Percentiles rank a stretch among this genome's conserved stretches.
phyloP scores from a whole-genome alignment of 164 flowering plant species.

The Chloranthus sessilifolius region DNA sequence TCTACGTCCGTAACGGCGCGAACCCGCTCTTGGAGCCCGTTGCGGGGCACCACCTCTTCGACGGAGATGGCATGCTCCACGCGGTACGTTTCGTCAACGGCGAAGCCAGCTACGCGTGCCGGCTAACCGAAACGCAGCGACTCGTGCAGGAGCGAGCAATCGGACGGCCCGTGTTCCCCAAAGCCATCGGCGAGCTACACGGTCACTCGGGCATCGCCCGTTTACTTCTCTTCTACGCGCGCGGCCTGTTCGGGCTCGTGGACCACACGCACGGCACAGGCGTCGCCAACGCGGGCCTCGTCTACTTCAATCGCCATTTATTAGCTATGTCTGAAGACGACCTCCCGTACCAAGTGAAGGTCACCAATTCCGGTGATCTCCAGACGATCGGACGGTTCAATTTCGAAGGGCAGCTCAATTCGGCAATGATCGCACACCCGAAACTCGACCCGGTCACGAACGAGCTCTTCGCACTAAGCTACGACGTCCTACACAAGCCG shows the following conservation, averaged over 20 bases:
- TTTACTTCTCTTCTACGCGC: slow-evolving; percentile 61
- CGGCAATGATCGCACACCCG: slow-evolving; percentile 96
- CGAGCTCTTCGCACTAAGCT: slow-evolving; percentile 72
- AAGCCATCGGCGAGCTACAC: slow-evolving; percentile 90
- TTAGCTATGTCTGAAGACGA: slow-evolving; percentile 86
- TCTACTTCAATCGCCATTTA: slow-evolving; percentile 64
- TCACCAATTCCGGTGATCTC: slow-evolving; percentile 59
- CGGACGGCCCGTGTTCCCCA: slow-evolving; percentile 80
- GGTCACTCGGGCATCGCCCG: slow-evolving; percentile 86
- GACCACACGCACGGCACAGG: slow-evolving; percentile 63
- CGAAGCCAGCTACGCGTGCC: slow-evolving; percentile 62
- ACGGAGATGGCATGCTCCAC: slow-evolving; percentile 95
- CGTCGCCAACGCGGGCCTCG: slow-evolving; percentile 87
- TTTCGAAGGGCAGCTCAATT: slow-evolving; percentile 48
- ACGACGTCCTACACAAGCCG: slow-evolving; percentile 75
- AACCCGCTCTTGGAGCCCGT: slow-evolving; percentile 70
- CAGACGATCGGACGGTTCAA: slow-evolving; percentile 64
- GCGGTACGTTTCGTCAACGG: slow-evolving; percentile 50
- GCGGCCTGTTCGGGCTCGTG: slow-evolving; percentile 52
- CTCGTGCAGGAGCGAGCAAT: slow-evolving; percentile 54
- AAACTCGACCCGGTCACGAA: slow-evolving; percentile 73
- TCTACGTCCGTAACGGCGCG: slow-evolving; percentile 85
- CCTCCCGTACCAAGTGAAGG: slow-evolving; percentile 45
- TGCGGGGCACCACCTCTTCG: slow-evolving; percentile 89
- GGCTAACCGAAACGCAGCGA: slow-evolving; percentile 67